A percentile compares a stretch with the other conserved stretches of the same genome.
Conservation (phyloP, 2,329 filamentous ascomycete genomes). For the Chrysosporium keratinophilum region DNA sequence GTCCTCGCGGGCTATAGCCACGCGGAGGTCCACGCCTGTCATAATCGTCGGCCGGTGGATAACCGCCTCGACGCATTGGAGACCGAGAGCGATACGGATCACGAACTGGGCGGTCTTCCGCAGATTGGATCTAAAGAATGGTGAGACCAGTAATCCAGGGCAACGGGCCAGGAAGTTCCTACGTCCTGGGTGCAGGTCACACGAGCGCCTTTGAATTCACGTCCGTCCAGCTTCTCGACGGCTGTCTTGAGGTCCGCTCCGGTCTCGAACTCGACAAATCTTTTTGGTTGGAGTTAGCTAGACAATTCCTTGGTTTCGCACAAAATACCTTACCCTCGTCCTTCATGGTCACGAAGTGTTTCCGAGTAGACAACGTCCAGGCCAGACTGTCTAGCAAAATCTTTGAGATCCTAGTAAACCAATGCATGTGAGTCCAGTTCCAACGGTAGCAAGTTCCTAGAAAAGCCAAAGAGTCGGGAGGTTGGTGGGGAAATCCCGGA, state of each 20-base stretch:
- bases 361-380: conserved; percentile 98
- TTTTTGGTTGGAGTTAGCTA: conserved; percentile 8
- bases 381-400: conserved; percentile 93
- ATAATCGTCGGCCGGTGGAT: conserved; percentile 64
- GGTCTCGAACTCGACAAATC: conserved; percentile 97
- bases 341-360: conserved; percentile 81
- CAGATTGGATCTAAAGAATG: conserved; percentile 50
- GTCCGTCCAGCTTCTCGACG: conserved; percentile 86
- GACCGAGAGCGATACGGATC: conserved; percentile 73
- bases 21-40: conserved; percentile 65
- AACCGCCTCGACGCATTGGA: conserved; percentile 57
- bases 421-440: conserved; percentile 61
- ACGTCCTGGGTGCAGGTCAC: conserved; percentile 86
- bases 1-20: conserved; percentile 73
- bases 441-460: conserved; percentile 21
- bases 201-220: conserved; percentile 81
- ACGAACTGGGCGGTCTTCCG: conserved; percentile 58
- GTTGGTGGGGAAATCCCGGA: background rate
- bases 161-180: conserved; percentile 29
- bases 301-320: background rate
- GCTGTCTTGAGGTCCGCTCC: conserved; percentile 78
- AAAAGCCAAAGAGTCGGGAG: background rate
- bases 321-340: conserved; percentile 61
- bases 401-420: conserved; percentile 94
- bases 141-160: conserved; percentile 20